phyloP scores from a whole-genome alignment of 2,329 filamentous ascomycete species.

The Elsinoe perseae region DNA sequence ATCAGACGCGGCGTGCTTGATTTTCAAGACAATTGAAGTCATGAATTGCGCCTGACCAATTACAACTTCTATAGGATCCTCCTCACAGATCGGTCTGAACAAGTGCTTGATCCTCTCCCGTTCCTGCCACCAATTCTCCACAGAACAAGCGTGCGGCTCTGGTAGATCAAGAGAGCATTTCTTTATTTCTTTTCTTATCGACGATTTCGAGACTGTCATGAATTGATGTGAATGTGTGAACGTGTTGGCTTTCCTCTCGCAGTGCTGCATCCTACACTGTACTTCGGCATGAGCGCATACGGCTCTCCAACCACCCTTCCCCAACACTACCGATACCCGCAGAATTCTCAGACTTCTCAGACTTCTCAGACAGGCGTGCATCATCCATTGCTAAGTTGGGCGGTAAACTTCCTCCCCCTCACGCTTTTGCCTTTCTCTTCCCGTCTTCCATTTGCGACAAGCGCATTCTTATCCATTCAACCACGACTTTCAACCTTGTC shows the following conservation, averaged over 20 bases:
- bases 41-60: background rate
- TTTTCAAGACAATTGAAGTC: conserved; percentile 7
- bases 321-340: background rate
- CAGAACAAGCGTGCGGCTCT: conserved; percentile 12
- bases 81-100: background rate
- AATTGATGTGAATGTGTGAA: background rate
- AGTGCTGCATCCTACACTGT: background rate
- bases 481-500: conserved; percentile 55
- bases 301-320: background rate
- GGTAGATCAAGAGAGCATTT: conserved; percentile 4
- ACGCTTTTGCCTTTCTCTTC: background rate
- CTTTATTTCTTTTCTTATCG: conserved; percentile 14
- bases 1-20: conserved; percentile 3
- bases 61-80: background rate
- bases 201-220: background rate
- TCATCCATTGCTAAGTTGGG: background rate
- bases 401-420: background rate
- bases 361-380: conserved; percentile 11
- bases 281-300: background rate
- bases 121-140: conserved; percentile 10
- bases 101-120: background rate
- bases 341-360: background rate
- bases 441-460: conserved; percentile 21
- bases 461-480: conserved; percentile 56
- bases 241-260: background rate